Evolutionary conservation across 257 asterid species (phyloP).

Genomic region (Solanum sitiens): DNA sequence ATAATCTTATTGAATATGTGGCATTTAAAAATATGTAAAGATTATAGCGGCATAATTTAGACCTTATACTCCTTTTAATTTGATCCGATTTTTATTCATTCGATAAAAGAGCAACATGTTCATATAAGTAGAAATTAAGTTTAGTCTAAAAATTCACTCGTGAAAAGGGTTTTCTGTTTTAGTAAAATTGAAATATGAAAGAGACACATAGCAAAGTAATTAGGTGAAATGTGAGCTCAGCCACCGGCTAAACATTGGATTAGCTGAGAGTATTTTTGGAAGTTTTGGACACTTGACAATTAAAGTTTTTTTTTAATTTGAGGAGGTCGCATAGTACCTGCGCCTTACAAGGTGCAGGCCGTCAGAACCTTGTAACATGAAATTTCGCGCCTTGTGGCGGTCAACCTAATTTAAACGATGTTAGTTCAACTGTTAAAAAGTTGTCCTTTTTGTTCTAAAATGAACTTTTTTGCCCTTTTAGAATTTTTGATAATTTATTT

Average conservation of each 20-base stretch:
- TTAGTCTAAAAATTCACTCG: background rate
- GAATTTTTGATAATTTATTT: too few relatives aligned
- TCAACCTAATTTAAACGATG: too few relatives aligned
- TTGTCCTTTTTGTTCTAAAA: too few relatives aligned
- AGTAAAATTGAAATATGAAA: background rate
- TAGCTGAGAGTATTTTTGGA: too few relatives aligned
- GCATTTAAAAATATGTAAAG: background rate
- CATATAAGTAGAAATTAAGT: background rate
- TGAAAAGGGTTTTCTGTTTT: background rate
- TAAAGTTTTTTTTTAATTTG: too few relatives aligned
- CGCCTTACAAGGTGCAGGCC: too few relatives aligned
- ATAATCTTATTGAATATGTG: too few relatives aligned
- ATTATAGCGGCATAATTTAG: background rate
- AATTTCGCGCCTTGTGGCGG: too few relatives aligned
- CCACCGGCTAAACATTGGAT: background rate
- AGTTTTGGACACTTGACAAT: too few relatives aligned
- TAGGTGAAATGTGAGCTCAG: background rate
- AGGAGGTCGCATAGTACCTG: background rate
- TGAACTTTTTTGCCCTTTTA: too few relatives aligned
- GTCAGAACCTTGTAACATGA: too few relatives aligned
- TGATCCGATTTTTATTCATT: background rate
- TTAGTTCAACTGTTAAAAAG: too few relatives aligned
- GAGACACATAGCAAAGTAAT: background rate
- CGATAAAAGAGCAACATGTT: background rate
- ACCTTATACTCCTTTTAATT: background rate